Evolutionary conservation across 2,329 filamentous ascomycete genomes (phyloP), one percentile per base, ranked within the genome.

Genomic region (Penicillium aurantiogriseum): DNA sequence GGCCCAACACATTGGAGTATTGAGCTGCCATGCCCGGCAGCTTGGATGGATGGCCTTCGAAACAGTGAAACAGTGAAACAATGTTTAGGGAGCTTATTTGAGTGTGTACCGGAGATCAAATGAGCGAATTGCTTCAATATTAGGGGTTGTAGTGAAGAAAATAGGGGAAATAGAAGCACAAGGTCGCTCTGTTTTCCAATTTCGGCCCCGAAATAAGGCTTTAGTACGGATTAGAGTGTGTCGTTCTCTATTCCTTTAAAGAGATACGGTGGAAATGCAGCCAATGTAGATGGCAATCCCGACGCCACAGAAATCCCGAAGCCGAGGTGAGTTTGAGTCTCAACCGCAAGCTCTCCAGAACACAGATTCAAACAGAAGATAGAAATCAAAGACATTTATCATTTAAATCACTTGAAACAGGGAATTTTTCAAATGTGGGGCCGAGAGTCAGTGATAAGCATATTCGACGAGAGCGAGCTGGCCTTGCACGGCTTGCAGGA

Each of bases 11-110:
- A 36, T 57, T 38, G 8, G 50, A 27, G 19, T 54, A 36, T 48
- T 62, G 56, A 27, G 62, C 54, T 45, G 40, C 15, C 71, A 72
- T 73, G 15, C 39, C 56, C 38, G 27, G 17, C 39, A 43, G 27
- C 23, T 29, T 42, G 15, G 15, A 29, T 1, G 0, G 23, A 35
- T 23, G 9, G 17, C 29, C 15, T 46, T 45, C 2, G 3, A 31
- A 9, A n/a, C n/a, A 48, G 29, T 50, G 45, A n/a, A 48, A n/a
- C 15, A 51, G 43, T 23, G 45, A n/a, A 45, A n/a, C 15, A 51
- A 33, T 27, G 51, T 29, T 51, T 40, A 13, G 21, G 48, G 19
- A 25, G 39, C 17, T 19, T 33, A 25, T 35, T 23, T 27, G 23
- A 15, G 15, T n/a, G 45, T 23, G 2, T 11, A 19, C 13, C 9